A percentile compares a stretch with the other conserved stretches of the same genome.
These are phyloP conservation scores for Biscutella auriculata DNA, from an alignment of 441 rosid genomes.

Conservation along the genomic window DNA sequence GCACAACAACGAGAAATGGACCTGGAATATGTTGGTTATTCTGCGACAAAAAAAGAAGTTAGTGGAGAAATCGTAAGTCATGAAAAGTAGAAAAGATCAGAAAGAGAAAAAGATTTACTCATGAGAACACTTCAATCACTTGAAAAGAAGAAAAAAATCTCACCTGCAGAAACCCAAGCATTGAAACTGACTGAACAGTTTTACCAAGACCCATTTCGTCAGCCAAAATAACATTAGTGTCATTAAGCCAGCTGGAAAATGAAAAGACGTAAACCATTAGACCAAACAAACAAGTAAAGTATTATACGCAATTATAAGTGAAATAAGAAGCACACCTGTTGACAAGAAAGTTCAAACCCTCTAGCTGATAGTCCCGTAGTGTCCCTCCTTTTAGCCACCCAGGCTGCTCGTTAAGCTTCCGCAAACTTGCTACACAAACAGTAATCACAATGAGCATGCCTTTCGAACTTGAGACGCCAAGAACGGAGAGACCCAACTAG, in stretches of 20 bases:
- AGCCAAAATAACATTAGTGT: conserved; percentile 98
- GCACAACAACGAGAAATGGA: conserved; percentile 98
- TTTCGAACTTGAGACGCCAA: background rate
- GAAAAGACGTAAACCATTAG: conserved; percentile 13
- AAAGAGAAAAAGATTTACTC: background rate
- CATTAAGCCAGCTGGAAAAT: conserved; percentile 86
- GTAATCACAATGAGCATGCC: conserved; percentile 5
- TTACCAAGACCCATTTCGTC: conserved; percentile 99
- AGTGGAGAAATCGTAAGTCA: conserved; percentile 1
- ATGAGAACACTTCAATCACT: conserved; percentile 8
- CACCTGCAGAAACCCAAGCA: conserved; percentile 99
- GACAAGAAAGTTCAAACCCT: conserved; percentile 96
- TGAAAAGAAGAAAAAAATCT: conserved; percentile 6
- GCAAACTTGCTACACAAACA: conserved; percentile 56
- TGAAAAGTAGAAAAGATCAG: conserved; percentile 1
- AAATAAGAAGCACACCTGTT: conserved; percentile 60
- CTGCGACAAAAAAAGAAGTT: conserved; percentile 30
- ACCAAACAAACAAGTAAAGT: conserved; percentile 14
- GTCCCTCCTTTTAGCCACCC: conserved; percentile 96
- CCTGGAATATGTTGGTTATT: conserved; percentile 94
- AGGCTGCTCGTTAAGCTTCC: conserved; percentile 99
- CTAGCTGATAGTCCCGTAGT: conserved; percentile 98
- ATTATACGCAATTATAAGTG: background rate
- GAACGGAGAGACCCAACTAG: background rate
- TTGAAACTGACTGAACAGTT: conserved; percentile 98